Evolutionary conservation across 306 rosid species (phyloP).

Genomic region (Cajanus cajan): DNA sequence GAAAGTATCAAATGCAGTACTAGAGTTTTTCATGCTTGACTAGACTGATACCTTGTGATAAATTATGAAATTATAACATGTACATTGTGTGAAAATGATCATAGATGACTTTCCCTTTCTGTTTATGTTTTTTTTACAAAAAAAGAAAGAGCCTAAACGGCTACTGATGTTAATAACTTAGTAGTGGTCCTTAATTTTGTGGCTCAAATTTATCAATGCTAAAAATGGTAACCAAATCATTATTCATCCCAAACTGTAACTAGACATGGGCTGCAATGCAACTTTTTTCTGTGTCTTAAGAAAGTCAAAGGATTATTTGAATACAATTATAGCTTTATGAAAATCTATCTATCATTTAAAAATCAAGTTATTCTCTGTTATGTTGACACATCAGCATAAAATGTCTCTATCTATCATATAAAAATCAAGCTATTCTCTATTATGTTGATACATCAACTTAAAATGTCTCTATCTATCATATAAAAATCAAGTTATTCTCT

Average conservation of each 20-base stretch:
- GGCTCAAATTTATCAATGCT: conserved; percentile 28
- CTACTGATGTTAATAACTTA: too few relatives aligned
- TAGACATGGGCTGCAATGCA: neutral
- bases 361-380: too few relatives aligned
- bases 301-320: neutral
- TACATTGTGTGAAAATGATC: neutral
- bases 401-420: too few relatives aligned
- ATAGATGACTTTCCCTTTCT: neutral
- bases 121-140: too few relatives aligned
- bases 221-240: neutral
- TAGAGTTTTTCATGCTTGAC: neutral
- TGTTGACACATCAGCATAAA: too few relatives aligned
- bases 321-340: neutral
- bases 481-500: too few relatives aligned
- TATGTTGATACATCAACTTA: too few relatives aligned
- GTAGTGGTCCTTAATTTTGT: conserved; percentile 27
- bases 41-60: neutral
- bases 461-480: too few relatives aligned
- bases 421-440: too few relatives aligned
- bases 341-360: too few relatives aligned
- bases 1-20: neutral
- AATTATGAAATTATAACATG: neutral
- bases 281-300: neutral
- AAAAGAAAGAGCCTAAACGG: too few relatives aligned
- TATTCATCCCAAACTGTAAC: neutral